Evolutionary conservation across 2,329 filamentous ascomycete species (phyloP).

Genomic region (Talaromyces albobiverticillius): DNA sequence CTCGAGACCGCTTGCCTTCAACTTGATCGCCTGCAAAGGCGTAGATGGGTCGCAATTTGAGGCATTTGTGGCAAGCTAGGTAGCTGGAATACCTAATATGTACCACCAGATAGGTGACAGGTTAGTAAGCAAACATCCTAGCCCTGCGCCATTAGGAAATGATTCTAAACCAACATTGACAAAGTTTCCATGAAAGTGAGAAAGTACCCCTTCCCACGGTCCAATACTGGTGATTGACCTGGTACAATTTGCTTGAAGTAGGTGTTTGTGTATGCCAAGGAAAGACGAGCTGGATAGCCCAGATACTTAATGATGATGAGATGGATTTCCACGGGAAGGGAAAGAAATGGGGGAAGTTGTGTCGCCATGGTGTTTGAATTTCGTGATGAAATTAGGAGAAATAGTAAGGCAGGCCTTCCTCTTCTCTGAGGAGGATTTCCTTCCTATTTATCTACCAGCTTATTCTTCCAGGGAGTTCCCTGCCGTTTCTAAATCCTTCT

Average conservation of each 20-base stretch:
- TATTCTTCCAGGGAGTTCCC: too few relatives aligned
- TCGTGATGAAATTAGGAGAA: too few relatives aligned
- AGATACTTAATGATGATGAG: conserved; percentile 13
- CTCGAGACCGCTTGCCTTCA: conserved; percentile 6
- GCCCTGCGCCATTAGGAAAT: too few relatives aligned
- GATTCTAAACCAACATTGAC: conserved; percentile 8
- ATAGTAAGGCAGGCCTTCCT: too few relatives aligned
- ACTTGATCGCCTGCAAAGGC: conserved; percentile 8
- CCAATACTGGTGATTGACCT: conserved; percentile 1
- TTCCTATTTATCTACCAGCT: too few relatives aligned
- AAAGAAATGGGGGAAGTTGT: neutral
- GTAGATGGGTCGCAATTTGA: conserved; percentile 7
- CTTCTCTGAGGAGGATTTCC: too few relatives aligned
- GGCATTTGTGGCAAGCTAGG: conserved; percentile 12
- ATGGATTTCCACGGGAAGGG: conserved; percentile 12
- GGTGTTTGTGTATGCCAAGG: conserved; percentile 13
- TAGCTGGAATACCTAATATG: conserved; percentile 9
- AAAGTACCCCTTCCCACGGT: neutral
- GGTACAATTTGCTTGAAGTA: conserved; percentile 12
- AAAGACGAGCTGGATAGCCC: conserved; percentile 7
- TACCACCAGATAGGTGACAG: neutral
- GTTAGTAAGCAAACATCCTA: neutral
- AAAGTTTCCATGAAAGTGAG: conserved; percentile 10
- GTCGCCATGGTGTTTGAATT: too few relatives aligned
- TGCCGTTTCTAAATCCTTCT: too few relatives aligned